Evolutionary conservation across 768 basidiomycete species (phyloP).

Genomic region (Termitomyces titanicus): DNA sequence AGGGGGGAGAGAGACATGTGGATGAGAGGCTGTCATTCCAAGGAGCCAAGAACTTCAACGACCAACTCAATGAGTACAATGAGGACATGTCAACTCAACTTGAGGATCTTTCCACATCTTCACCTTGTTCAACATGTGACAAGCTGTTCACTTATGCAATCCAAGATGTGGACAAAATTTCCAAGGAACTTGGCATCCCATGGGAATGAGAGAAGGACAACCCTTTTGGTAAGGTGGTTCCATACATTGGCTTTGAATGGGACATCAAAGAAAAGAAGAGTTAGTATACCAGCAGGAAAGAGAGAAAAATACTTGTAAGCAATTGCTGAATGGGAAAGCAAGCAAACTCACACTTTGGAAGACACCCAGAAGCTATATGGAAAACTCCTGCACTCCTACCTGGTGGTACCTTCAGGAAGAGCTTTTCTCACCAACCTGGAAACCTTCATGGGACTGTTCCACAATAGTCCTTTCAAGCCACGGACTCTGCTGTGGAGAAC

Average conservation of each 20-base stretch:
- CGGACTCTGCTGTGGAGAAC: conserved; percentile 12
- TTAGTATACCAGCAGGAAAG: background rate
- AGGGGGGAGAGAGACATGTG: background rate
- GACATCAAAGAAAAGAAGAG: background rate
- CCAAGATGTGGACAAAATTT: background rate
- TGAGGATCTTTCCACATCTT: background rate
- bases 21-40: background rate
- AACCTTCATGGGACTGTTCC: conserved; percentile 25
- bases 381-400: background rate
- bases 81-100: background rate
- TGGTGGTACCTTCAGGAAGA: background rate
- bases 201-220: background rate
- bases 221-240: background rate
- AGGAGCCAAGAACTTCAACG: background rate
- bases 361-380: background rate
- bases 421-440: conserved; percentile 22
- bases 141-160: background rate
- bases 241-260: background rate
- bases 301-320: background rate
- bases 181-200: background rate
- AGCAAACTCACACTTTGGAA: background rate
- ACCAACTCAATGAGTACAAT: background rate
- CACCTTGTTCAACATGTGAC: background rate
- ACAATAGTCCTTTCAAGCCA: conserved; percentile 28
- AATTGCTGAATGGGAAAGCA: background rate